These are phyloP conservation scores for Podospora comata DNA, from an alignment of 495 filamentous ascomycete genomes.

Conservation along the genomic window DNA sequence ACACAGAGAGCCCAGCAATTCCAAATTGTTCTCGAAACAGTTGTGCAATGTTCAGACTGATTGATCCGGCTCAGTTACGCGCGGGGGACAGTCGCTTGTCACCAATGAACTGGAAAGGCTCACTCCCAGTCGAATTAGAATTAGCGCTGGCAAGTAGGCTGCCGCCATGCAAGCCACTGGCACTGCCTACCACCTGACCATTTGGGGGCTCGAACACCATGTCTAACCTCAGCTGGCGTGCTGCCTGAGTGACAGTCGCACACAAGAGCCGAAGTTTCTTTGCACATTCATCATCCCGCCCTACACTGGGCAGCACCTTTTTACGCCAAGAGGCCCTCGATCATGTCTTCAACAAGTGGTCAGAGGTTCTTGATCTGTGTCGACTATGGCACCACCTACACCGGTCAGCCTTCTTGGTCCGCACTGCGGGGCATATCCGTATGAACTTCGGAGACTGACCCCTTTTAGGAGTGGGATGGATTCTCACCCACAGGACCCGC, in stretches of 20 bases:
- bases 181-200: neutral
- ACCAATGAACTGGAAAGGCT: too few species aligned
- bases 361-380: neutral
- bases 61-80: neutral
- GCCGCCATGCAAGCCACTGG: neutral
- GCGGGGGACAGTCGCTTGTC: neutral
- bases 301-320: neutral
- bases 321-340: neutral
- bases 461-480: neutral
- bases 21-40: neutral
- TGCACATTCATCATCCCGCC: neutral
- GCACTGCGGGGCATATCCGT: neutral
- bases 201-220: neutral
- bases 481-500: neutral
- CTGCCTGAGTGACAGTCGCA: too few species aligned
- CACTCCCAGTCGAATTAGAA: neutral
- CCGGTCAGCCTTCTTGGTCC: neutral
- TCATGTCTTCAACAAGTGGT: neutral
- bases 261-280: neutral
- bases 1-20: neutral
- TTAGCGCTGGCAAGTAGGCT: neutral
- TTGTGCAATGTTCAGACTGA: neutral
- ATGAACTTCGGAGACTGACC: neutral
- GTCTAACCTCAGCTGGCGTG: too few species aligned
- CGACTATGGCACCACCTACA: conserved; percentile 4